A percentile compares a stretch with the other conserved stretches of the same genome.
These are phyloP conservation scores for Isoetes engelmannii DNA, from an alignment of 83 land plant species.

Conservation along the genomic window DNA sequence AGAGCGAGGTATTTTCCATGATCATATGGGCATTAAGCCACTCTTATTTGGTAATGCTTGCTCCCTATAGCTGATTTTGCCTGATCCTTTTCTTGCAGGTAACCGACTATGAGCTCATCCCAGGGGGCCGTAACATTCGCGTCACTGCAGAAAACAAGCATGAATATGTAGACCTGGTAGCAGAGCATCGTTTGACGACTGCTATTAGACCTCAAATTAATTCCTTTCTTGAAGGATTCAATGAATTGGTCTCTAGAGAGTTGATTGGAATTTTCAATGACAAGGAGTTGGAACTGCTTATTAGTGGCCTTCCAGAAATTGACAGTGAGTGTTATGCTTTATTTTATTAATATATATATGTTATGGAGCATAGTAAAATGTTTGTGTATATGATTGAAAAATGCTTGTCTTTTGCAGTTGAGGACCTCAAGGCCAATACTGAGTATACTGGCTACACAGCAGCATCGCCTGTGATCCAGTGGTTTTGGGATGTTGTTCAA, in stretches of 20 bases:
- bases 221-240: constrained; percentile 94
- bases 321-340: constrained; percentile 54
- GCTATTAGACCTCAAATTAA: constrained; percentile 97
- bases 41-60: background rate
- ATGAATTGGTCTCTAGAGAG: constrained; percentile 76
- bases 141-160: constrained; percentile 99
- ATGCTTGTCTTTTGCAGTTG: constrained; percentile 51
- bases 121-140: constrained; percentile 86
- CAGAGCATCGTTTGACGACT: constrained; percentile 89
- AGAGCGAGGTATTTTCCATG: constrained; percentile 52
- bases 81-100: constrained; percentile 44
- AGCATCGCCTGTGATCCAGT: constrained; percentile 93
- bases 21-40: background rate
- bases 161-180: constrained; percentile 88
- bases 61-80: background rate
- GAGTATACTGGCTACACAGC: constrained; percentile 92
- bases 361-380: background rate
- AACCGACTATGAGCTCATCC: constrained; percentile 86
- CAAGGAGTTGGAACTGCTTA: constrained; percentile 89
- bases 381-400: background rate
- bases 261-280: constrained; percentile 92
- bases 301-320: constrained; percentile 99
- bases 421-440: constrained; percentile 91
- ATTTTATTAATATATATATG: background rate
- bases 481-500: constrained; percentile 98